Conservation (phyloP, 768 basidiomycete species). For the Paxillus ammoniavirescens region DNA sequence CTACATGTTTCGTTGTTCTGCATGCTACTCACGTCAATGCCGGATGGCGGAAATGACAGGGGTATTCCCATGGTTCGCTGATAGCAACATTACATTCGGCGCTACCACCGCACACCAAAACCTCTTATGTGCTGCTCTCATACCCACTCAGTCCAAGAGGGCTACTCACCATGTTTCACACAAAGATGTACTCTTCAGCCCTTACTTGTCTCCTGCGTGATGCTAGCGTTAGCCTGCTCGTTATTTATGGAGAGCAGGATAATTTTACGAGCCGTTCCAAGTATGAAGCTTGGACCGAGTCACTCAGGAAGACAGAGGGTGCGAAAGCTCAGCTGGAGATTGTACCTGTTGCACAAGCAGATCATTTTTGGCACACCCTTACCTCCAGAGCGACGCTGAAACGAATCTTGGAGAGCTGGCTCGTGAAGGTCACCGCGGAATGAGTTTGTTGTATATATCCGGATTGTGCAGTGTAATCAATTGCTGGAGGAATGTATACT, state of each 20-base stretch:
- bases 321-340: slow-evolving; percentile 26
- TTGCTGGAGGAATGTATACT: background rate
- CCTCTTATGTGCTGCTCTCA: slow-evolving; percentile 68
- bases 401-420: slow-evolving; percentile 21
- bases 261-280: slow-evolving; percentile 60
- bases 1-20: background rate
- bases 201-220: slow-evolving; percentile 51
- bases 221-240: slow-evolving; percentile 48
- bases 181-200: slow-evolving; percentile 49
- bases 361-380: slow-evolving; percentile 66
- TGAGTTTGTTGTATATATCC: background rate
- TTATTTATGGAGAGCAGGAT: slow-evolving; percentile 68
- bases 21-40: slow-evolving; percentile 1
- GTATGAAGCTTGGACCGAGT: slow-evolving; percentile 56
- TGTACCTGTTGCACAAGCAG: slow-evolving; percentile 44
- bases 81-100: slow-evolving; percentile 66
- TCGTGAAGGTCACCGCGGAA: slow-evolving; percentile 2
- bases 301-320: slow-evolving; percentile 31
- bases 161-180: slow-evolving; percentile 68
- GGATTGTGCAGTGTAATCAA: background rate
- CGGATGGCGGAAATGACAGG: slow-evolving; percentile 40
- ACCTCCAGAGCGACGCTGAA: slow-evolving; percentile 22
- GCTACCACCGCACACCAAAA: slow-evolving; percentile 46
- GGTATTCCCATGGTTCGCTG: slow-evolving; percentile 81
- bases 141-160: slow-evolving; percentile 71